phyloP scores from a whole-genome alignment of 176 grass and related monocot species.

The Oryza punctata region DNA sequence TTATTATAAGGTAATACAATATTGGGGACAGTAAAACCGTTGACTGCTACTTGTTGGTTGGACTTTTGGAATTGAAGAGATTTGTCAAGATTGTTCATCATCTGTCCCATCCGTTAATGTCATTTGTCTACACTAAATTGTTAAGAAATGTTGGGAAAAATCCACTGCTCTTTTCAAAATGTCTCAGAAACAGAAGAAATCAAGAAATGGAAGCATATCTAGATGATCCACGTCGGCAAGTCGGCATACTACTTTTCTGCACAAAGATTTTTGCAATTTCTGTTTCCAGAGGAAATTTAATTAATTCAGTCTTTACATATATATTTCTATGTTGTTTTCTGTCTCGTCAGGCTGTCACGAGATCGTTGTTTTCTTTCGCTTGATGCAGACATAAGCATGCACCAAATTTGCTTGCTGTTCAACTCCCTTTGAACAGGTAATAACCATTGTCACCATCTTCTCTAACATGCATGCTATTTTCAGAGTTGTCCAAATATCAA shows the following conservation, averaged over 20 bases:
- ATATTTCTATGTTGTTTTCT: not conserved
- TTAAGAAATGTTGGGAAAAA: not conserved
- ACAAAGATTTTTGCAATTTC: not conserved
- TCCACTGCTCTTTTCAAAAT: not conserved
- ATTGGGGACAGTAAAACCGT: not conserved
- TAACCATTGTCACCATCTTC: not conserved
- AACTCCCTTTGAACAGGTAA: not conserved
- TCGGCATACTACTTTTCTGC: not conserved
- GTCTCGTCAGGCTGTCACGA: not conserved
- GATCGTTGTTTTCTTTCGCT: not conserved
- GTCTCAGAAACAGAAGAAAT: not conserved
- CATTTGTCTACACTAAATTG: not conserved
- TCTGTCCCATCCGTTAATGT: not conserved
- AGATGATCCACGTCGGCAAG: not conserved
- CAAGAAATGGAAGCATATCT: not conserved
- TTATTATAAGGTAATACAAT: not conserved
- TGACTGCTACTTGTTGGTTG: not conserved
- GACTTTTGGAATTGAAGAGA: not conserved
- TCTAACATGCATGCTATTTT: not conserved
- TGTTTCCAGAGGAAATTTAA: not conserved
- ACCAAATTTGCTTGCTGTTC: not conserved
- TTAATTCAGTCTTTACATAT: not conserved
- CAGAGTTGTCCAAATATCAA: no score
- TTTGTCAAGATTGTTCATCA: not conserved
- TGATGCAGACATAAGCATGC: not conserved